Evolutionary conservation across 352 stramenopile genomes (phyloP), one percentile per base, ranked within the genome.

Genomic region (Globisporangium megalacanthum): DNA sequence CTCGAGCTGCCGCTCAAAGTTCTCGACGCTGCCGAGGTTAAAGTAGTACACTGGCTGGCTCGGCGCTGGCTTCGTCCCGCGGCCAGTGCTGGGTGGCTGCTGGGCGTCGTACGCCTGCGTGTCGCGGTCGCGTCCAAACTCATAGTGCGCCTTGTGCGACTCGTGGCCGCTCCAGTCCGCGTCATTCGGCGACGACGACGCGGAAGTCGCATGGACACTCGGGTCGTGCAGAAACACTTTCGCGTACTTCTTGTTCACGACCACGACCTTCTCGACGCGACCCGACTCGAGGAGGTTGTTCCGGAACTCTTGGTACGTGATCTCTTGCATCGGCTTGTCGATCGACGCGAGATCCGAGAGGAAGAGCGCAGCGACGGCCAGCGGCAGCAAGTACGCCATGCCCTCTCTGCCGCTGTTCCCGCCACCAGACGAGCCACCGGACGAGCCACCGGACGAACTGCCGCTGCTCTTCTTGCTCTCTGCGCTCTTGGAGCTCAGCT

Each of bases 1-100:
- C 60, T 99, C 96, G 36, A 99, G 71, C 70, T 99, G 98, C 29
- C 95, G 79, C 79, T 99, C 97, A 62, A 99, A 99, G 25, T 79
- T 93, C 58, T 99, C 97, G 10, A 99, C 94, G 60, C 83, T 98
- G 19, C 97, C 96, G 66, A 99, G 99, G 66, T 96, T 97, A 72
- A 99, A 99, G 78, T 91, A 96, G 62, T 95, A 92, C 54, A 65
- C 68, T 44, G 79, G 73, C 39, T 73, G 78, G 25, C 63, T 62
- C 50, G 54, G 51, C 13, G 62, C 29, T 3, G 56, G 39, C 52
- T 69, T 76, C 17, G 52, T 31, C 29, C 45, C 33, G 25, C 65
- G 64, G 4, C 49, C 44, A 29, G 25, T 4, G 25, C 25, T 29
- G 25, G 1, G 25, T 4, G 1, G 25, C 39, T 41, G 65, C 22